A percentile compares a stretch with the other conserved stretches of the same genome.
Evolutionary conservation across 345 rosid genomes (phyloP).

Genomic region (Fremontodendron californicum): DNA sequence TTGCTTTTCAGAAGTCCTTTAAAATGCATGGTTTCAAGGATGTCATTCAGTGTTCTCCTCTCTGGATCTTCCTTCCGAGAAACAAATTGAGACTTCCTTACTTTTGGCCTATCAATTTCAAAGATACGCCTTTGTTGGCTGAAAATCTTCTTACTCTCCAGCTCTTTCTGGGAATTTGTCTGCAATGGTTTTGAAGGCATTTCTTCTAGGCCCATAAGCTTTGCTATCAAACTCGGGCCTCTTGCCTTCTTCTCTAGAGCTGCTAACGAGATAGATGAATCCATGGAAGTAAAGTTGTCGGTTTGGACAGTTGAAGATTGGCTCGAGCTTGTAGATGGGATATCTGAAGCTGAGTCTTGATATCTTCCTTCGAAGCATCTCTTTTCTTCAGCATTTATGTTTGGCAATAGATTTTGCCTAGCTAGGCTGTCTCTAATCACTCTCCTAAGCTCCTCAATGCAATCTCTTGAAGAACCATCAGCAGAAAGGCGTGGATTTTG

Average conservation of each 20-base stretch:
- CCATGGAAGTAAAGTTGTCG: constrained; percentile 30
- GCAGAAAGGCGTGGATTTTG: constrained; percentile 33
- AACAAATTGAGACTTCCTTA: constrained; percentile 31
- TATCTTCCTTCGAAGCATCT: constrained; percentile 24
- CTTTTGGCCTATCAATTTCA: constrained; percentile 33
- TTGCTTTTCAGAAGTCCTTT: constrained; percentile 39
- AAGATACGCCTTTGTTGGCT: constrained; percentile 23
- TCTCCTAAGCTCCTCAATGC: constrained; percentile 57
- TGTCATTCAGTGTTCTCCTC: constrained; percentile 39
- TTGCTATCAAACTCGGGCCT: constrained; percentile 67
- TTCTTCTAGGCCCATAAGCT: constrained; percentile 89
- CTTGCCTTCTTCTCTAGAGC: constrained; percentile 28
- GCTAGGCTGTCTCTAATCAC: constrained; percentile 57
- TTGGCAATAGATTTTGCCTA: constrained; percentile 52
- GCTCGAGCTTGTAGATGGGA: constrained; percentile 68
- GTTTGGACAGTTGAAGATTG: constrained; percentile 41
- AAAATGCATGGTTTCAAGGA: constrained; percentile 43
- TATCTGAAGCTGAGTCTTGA: constrained; percentile 37
- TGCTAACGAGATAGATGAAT: constrained; percentile 33
- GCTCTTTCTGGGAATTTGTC: constrained; percentile 22
- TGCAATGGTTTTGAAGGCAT: constrained; percentile 38
- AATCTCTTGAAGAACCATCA: constrained; percentile 50
- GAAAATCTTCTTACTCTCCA: constrained; percentile 22
- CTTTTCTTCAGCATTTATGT: constrained; percentile 20
- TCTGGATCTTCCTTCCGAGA: constrained; percentile 22